phyloP scores from a whole-genome alignment of 768 basidiomycete genomes.

The Auricularia heimuer region DNA sequence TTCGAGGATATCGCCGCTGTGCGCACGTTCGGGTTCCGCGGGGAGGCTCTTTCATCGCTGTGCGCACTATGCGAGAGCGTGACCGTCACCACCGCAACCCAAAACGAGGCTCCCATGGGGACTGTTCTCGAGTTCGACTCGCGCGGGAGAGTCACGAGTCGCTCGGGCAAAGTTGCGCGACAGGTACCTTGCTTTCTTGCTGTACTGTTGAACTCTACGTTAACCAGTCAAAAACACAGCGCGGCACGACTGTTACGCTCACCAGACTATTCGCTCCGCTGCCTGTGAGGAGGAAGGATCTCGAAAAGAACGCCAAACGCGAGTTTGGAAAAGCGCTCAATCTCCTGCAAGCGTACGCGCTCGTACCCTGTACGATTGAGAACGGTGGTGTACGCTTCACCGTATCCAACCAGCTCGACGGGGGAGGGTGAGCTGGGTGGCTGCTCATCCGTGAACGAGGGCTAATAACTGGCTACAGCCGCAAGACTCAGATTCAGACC shows the following conservation, averaged over 20 bases:
- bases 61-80: conserved; percentile 74
- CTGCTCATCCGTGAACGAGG: not conserved
- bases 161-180: conserved; percentile 54
- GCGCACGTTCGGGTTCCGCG: conserved; percentile 85
- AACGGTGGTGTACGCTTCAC: conserved; percentile 58
- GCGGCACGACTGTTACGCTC: conserved; percentile 76
- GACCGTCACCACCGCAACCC: conserved; percentile 63
- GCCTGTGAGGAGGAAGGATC: conserved; percentile 86
- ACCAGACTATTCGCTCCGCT: conserved; percentile 67
- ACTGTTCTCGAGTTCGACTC: conserved; percentile 63
- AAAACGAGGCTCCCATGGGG: conserved; percentile 65
- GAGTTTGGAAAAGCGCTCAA: conserved; percentile 82
- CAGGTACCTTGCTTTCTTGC: conserved; percentile 42
- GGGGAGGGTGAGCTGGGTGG: conserved; percentile 45
- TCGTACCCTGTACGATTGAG: conserved; percentile 61
- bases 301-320: conserved; percentile 78
- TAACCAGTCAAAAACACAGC: conserved; percentile 30
- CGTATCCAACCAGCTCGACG: conserved; percentile 57
- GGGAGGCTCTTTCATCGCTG: conserved; percentile 89
- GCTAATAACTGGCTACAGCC: conserved; percentile 16
- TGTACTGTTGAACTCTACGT: not conserved
- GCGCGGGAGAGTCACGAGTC: conserved; percentile 48
- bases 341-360: conserved; percentile 78
- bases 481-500: conserved; percentile 58
- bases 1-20: conserved; percentile 67